Percentiles rank a stretch among this genome's conserved stretches.
phyloP scores from a whole-genome alignment of 441 rosid genomes.

The Arabidopsis lyrata region DNA sequence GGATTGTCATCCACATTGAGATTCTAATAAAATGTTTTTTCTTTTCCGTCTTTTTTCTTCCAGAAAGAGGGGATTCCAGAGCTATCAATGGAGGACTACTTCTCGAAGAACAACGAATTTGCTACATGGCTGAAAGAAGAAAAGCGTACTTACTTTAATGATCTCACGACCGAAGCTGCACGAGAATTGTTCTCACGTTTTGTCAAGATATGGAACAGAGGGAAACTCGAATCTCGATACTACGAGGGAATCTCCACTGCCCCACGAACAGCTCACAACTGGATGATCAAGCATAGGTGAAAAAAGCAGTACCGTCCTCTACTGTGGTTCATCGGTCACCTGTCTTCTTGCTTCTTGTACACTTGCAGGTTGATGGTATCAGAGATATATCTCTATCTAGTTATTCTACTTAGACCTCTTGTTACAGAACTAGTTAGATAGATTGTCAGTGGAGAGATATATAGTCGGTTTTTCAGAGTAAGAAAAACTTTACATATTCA shows the following conservation, averaged over 20 bases:
- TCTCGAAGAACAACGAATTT: constrained; percentile 87
- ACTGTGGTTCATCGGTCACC: background rate
- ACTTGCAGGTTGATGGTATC: background rate
- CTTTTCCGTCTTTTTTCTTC: background rate
- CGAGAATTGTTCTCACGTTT: constrained; percentile 67
- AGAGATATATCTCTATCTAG: background rate
- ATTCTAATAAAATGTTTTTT: constrained; percentile 7
- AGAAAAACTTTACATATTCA: background rate
- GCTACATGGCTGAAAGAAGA: constrained; percentile 91
- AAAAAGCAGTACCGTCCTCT: constrained; percentile 13
- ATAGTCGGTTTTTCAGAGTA: constrained; percentile 10
- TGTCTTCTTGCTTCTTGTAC: constrained; percentile 32
- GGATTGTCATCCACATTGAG: constrained; percentile 4
- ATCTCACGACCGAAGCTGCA: constrained; percentile 84
- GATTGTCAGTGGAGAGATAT: constrained; percentile 5
- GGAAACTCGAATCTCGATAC: constrained; percentile 72
- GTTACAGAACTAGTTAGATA: constrained; percentile 28
- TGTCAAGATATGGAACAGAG: constrained; percentile 76
- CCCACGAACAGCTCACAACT: constrained; percentile 81
- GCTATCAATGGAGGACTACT: constrained; percentile 85
- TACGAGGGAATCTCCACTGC: constrained; percentile 85
- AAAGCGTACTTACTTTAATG: constrained; percentile 73
- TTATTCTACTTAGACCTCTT: constrained; percentile 24
- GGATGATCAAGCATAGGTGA: constrained; percentile 67
- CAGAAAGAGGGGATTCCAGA: constrained; percentile 70